Evolutionary conservation across 2,329 filamentous ascomycete species (phyloP).

Genomic region (Fusarium penzigii): DNA sequence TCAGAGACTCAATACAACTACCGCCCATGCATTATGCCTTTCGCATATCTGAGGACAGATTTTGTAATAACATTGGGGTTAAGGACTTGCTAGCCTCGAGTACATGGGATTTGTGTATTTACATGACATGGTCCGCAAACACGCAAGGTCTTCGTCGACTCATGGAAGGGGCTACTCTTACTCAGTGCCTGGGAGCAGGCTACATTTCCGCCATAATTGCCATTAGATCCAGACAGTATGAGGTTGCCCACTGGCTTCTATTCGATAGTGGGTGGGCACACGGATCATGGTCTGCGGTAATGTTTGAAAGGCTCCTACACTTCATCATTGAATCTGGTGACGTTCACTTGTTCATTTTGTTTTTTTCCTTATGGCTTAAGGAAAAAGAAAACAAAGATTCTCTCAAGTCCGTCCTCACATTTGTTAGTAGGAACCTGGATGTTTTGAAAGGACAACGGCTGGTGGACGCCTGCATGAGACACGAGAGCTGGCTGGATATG

Average conservation of each 20-base stretch:
- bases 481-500: too few relatives aligned
- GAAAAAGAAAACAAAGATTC: too few relatives aligned
- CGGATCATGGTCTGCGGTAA: background rate
- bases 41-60: background rate
- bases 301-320: too few relatives aligned
- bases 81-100: background rate
- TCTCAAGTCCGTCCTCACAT: too few relatives aligned
- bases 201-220: background rate
- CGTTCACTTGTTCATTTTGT: too few relatives aligned
- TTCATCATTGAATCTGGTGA: too few relatives aligned
- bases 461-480: too few relatives aligned
- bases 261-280: background rate
- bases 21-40: background rate
- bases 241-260: background rate
- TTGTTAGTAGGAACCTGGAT: too few relatives aligned
- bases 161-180: background rate
- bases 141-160: background rate
- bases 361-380: too few relatives aligned
- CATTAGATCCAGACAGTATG: background rate
- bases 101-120: background rate
- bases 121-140: background rate
- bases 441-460: too few relatives aligned
- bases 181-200: background rate
- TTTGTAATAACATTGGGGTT: background rate
- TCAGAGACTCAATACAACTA: too few relatives aligned